These are phyloP conservation scores for Kurtzmaniella cleridarum DNA, from an alignment of 805 yeast genomes.

Conservation along the genomic window DNA sequence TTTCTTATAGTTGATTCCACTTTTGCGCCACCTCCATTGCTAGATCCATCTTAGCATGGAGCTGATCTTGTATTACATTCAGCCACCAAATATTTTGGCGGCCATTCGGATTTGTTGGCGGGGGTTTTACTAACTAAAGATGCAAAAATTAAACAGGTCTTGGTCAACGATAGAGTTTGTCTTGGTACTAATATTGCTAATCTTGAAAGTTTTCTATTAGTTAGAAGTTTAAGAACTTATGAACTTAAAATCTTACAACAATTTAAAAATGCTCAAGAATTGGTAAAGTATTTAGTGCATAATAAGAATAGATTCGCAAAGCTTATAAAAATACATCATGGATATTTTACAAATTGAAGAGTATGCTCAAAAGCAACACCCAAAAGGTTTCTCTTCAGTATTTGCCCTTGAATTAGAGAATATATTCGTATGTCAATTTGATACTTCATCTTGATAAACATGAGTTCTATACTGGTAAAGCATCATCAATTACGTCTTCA, in stretches of 20 bases:
- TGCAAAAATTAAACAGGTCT: conserved; percentile 33
- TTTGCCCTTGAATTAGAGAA: conserved; percentile 55
- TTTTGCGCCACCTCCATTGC: conserved; percentile 90
- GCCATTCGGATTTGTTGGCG: conserved; percentile 88
- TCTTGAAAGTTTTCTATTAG: conserved; percentile 66
- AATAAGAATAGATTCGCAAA: conserved; percentile 42
- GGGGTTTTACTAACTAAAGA: conserved; percentile 73
- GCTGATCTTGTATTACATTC: conserved; percentile 91
- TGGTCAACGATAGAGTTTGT: conserved; percentile 58
- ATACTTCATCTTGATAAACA: conserved; percentile 17
- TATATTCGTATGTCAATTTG: conserved; percentile 25
- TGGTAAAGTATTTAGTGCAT: conserved; percentile 56
- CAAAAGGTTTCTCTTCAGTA: conserved; percentile 64
- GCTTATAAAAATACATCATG: conserved; percentile 57
- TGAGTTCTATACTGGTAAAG: conserved; percentile 27
- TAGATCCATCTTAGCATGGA: conserved; percentile 74
- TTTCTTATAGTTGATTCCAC: conserved; percentile 73
- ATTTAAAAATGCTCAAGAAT: conserved; percentile 51
- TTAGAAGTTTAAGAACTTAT: conserved; percentile 77
- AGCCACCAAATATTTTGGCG: conserved; percentile 90
- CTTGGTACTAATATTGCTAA: conserved; percentile 79
- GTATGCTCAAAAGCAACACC: conserved; percentile 61
- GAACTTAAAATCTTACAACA: conserved; percentile 69
- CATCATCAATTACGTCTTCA: conserved; percentile 21
- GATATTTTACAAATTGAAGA: conserved; percentile 71